A percentile compares a stretch with the other conserved stretches of the same genome.
These are phyloP conservation scores for Oryza meyeriana DNA, from an alignment of 176 grass and related monocot genomes.

Conservation along the genomic window DNA sequence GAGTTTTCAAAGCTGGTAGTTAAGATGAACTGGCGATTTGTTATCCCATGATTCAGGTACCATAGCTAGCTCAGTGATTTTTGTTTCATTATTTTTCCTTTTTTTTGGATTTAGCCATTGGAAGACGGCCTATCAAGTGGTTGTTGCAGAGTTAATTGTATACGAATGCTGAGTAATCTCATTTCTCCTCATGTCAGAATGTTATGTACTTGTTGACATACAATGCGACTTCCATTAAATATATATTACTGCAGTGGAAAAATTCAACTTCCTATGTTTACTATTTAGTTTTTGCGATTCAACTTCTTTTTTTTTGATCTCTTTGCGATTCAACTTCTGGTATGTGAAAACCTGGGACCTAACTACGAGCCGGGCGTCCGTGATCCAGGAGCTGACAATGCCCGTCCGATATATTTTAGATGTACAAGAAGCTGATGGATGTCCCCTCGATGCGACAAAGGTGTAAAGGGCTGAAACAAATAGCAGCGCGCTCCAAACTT, in stretches of 20 bases:
- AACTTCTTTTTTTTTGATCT: too few relatives aligned
- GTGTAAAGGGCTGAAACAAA: too few relatives aligned
- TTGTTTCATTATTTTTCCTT: not conserved
- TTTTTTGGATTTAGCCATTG: conserved; percentile 2
- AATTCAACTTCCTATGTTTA: not conserved
- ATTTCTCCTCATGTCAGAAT: conserved; percentile 21
- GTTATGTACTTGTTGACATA: conserved; percentile 21
- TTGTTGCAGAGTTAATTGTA: conserved; percentile 29
- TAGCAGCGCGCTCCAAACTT: too few relatives aligned
- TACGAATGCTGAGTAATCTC: conserved; percentile 37
- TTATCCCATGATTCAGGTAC: conserved; percentile 40
- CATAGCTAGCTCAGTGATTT: conserved; percentile 44
- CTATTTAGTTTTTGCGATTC: not conserved
- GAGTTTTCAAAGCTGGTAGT: conserved; percentile 42
- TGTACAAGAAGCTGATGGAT: too few relatives aligned
- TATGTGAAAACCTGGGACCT: not conserved
- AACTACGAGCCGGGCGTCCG: too few relatives aligned
- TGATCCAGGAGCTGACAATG: too few relatives aligned
- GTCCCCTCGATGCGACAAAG: too few relatives aligned
- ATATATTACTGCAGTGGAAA: conserved; percentile 7
- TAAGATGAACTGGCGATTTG: conserved; percentile 32
- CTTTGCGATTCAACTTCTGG: not conserved
- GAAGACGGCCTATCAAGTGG: conserved; percentile 24
- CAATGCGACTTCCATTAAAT: not conserved
- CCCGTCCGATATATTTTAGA: too few relatives aligned